Evolutionary conservation across 768 basidiomycete genomes (phyloP), one percentile per base, ranked within the genome.

Genomic region (Gloeophyllum trabeum): DNA sequence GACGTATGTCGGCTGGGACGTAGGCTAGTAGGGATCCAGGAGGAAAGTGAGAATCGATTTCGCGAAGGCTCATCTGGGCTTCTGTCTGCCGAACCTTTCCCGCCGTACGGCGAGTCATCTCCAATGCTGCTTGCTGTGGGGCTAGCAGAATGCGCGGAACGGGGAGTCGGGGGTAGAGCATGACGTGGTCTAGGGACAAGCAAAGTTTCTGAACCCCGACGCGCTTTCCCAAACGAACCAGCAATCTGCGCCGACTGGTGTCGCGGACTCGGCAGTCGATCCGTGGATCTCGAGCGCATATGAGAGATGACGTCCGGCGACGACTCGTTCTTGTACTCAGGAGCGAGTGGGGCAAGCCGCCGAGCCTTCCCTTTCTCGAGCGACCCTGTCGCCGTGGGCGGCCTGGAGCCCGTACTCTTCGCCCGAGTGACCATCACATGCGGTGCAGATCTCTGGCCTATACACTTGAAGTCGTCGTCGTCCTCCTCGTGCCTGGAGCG

Each of bases 191-290:
- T 26, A 12, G 54, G 53, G 24, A 53, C 49, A 30, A 43, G 39
- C 16, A 59, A 57, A 2, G 62, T 51, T 22, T 55, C 54, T n/a
- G 66, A 65, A 28, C 55, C 61, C 20, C 50, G 57, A 23, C 56
- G 55, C 4, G 39, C 48, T 28, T 43, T 52, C 4, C 37, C 22
- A 4, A 24, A 40, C 2, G 48, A 49, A 10, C 44, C 39, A 12
- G 16, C 16, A 6, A 32, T 10, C 7, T 19, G 7, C 7, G 13
- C 35, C 47, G 46, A 12, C 38, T 32, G 13, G 43, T 18, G 4
- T 38, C 44, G 39, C 34, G 36, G 25, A 16, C 10, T 10, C 10
- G 28, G 28, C 16, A 32, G 16, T 16, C 28, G 28, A 32, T 32
- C 28, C 10, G 16, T 32, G 10, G 28, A 32, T 32, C 16, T 32